These are phyloP conservation scores for Triangularia setosa DNA, from an alignment of 2,329 filamentous ascomycete genomes.

Conservation along the genomic window DNA sequence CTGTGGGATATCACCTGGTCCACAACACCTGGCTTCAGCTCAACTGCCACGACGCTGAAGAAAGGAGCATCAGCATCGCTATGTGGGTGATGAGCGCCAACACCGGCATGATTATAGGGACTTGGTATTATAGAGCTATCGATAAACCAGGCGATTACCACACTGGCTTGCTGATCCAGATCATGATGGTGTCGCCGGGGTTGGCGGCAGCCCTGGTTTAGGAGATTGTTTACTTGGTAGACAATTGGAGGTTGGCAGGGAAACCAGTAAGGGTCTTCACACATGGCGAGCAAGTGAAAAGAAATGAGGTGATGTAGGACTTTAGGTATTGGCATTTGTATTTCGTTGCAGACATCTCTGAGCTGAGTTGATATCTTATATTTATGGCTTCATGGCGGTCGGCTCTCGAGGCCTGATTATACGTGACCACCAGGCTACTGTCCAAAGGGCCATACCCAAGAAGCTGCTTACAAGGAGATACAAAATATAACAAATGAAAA, in stretches of 20 bases:
- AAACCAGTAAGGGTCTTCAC: no score
- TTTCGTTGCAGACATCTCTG: no score
- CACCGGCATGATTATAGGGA: constrained; percentile 47
- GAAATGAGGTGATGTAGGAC: no score
- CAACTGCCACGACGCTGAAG: constrained; percentile 44
- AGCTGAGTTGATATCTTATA: no score
- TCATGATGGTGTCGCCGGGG: constrained; percentile 40
- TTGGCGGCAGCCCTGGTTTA: constrained; percentile 40
- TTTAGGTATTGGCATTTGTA: no score
- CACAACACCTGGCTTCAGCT: constrained; percentile 53
- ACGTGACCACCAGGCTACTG: no score
- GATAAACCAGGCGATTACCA: constrained; percentile 42
- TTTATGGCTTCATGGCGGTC: no score
- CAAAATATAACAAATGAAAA: no score
- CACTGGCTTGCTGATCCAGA: constrained; percentile 42
- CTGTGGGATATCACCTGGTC: constrained; percentile 50
- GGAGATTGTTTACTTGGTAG: constrained; percentile 35
- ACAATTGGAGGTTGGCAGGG: constrained; percentile 34
- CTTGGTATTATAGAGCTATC: constrained; percentile 44
- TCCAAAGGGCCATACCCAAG: no score
- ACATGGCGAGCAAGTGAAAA: no score
- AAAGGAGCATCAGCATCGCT: constrained; percentile 44
- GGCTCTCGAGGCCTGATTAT: no score
- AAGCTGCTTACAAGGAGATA: no score
- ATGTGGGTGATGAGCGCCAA: constrained; percentile 37